Evolutionary conservation across 208 protist genomes (phyloP), one percentile per base, ranked within the genome.

Genomic region (Leishmania aethiopica): DNA sequence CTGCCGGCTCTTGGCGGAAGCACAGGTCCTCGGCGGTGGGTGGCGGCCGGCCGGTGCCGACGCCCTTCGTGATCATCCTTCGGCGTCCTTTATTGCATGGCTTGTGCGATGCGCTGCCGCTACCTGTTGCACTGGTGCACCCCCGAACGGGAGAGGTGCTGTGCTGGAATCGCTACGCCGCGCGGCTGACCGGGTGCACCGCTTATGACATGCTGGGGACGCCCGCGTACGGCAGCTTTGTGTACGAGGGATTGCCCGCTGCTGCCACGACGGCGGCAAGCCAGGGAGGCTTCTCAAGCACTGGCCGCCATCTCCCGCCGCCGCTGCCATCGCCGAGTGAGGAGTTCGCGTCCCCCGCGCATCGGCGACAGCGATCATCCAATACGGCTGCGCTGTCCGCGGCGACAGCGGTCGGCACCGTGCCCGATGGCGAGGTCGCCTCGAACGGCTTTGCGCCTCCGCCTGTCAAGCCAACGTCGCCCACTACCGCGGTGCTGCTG

Each of bases 21-120:
- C 22, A 7, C n/a, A 35, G 10, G 10, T 62, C 19, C 35, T 62
- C 51, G 64, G n/a, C 45, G 37, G 78, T 47, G 60, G 45, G 15
- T 15, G 70, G 13, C n/a, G 40, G 22, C 25, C 75, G 3, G 62
- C 55, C 19, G 70, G 67, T 69, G 47, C 15, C 60, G 5, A 17
- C 81, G 2, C 78, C 79, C 0, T 49, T 75, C 7, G 70, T 78
- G 17, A 72, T 84, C 42, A 69, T 97, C 17, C 84, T 95, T 5
- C 87, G 89, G 15, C 90, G 90, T 13, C 94, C 94, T 5, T 81
- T 86, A 11, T 80, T 95, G 45, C 92, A 97, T 83, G 89, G 84
- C 22, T 42, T 86, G 60, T 86, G 89, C 47, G 93, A 97, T 62
- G 83, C 84, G 40, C 83, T 93, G 67, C 91, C 90, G 70, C 75